Conservation (phyloP, 2,329 filamentous ascomycete species). For the Alternaria triticimaculans region DNA sequence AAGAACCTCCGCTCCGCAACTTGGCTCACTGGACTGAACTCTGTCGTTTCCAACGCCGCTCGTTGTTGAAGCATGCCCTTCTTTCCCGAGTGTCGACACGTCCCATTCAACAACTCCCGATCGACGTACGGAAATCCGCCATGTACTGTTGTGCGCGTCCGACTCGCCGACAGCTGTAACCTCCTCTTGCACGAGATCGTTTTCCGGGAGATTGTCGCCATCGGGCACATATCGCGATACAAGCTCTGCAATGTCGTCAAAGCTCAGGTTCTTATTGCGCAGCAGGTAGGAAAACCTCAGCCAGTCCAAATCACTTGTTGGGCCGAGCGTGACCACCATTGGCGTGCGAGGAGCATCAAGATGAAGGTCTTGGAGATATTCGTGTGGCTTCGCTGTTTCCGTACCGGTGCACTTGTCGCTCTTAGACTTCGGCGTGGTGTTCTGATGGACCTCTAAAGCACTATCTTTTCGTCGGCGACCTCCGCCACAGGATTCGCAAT, state of each 20-base stretch:
- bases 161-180: background rate
- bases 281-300: slow-evolving; percentile 1
- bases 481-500: background rate
- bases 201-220: background rate
- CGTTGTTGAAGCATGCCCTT: background rate
- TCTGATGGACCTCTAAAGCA: background rate
- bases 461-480: slow-evolving; percentile 1
- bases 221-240: background rate
- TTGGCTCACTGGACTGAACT: background rate
- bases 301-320: slow-evolving; percentile 1
- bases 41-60: background rate
- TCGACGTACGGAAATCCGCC: background rate
- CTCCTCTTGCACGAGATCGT: background rate
- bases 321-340: background rate
- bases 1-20: background rate
- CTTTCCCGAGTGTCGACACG: background rate
- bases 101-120: background rate
- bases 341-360: background rate
- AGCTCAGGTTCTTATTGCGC: slow-evolving; percentile 1
- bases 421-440: background rate
- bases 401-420: background rate
- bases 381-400: background rate
- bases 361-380: background rate
- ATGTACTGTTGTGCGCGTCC: background rate
- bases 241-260: slow-evolving; percentile 5